Conservation (phyloP, 257 asterid species). For the Gynochthodes officinalis region DNA sequence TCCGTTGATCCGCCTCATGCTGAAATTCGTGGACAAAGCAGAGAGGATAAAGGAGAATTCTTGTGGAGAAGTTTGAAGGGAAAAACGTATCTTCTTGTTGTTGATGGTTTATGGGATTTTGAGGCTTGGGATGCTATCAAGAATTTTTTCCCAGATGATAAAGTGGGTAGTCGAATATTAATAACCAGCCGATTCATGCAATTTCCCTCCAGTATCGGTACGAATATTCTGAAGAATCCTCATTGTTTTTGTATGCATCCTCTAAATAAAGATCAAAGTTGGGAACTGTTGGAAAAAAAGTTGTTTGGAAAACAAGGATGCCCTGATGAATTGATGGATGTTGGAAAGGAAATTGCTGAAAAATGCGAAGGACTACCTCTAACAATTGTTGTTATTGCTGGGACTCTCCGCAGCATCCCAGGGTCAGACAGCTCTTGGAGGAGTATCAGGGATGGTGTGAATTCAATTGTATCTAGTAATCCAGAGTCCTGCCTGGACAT, state of each 20-base stretch:
- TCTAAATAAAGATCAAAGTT: no score
- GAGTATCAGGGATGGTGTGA: no score
- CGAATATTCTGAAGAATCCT: neutral
- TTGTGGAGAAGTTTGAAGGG: neutral
- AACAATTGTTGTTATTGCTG: conserved; percentile 8
- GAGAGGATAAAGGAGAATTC: neutral
- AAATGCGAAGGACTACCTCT: conserved; percentile 7
- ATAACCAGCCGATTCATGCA: no score
- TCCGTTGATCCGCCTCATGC: neutral
- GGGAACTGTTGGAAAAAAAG: neutral
- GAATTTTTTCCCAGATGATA: neutral
- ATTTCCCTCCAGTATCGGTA: neutral
- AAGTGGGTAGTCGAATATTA: no score
- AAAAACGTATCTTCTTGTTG: neutral
- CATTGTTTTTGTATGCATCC: neutral
- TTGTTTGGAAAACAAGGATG: neutral
- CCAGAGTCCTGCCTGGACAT: no score
- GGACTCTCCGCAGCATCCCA: no score
- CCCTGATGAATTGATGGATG: neutral
- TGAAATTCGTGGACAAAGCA: neutral
- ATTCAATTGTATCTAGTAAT: no score
- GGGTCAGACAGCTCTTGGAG: no score
- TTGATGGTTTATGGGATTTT: conserved; percentile 5
- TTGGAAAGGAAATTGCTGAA: neutral
- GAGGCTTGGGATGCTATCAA: neutral